Percentiles rank a stretch among this genome's conserved stretches.
Evolutionary conservation across 2,329 filamentous ascomycete genomes (phyloP).

Genomic region (Kalmusia sp.): DNA sequence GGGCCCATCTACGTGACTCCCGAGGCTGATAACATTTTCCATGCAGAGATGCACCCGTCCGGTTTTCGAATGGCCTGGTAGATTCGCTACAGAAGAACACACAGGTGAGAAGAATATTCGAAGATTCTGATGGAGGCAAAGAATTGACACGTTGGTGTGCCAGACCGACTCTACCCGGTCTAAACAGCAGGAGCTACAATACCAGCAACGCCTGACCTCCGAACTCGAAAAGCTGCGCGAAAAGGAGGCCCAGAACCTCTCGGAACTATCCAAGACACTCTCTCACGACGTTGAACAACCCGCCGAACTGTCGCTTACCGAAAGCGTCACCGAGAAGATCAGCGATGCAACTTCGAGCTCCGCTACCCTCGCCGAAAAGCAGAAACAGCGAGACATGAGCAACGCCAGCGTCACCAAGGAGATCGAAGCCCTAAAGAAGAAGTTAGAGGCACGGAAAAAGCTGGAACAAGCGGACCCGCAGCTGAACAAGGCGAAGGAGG

Average conservation of each 20-base stretch:
- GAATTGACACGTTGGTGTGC: slow-evolving; percentile 10
- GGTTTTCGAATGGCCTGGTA: slow-evolving; percentile 82
- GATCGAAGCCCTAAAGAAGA: slow-evolving; percentile 62
- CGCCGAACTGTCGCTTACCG: slow-evolving; percentile 32
- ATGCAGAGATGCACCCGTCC: slow-evolving; percentile 66
- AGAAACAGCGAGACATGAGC: slow-evolving; percentile 55
- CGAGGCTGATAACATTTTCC: slow-evolving; percentile 42
- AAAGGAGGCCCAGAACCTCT: slow-evolving; percentile 72
- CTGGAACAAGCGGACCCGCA: slow-evolving; percentile 70
- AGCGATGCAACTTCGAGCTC: slow-evolving; percentile 43
- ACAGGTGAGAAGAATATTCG: slow-evolving; percentile 67
- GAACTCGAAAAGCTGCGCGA: slow-evolving; percentile 83
- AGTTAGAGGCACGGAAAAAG: slow-evolving; percentile 62
- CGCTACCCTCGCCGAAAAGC: slow-evolving; percentile 48
- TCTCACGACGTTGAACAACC: slow-evolving; percentile 53
- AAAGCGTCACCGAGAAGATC: slow-evolving; percentile 46
- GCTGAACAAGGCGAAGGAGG: slow-evolving; percentile 76
- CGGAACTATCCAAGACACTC: slow-evolving; percentile 70
- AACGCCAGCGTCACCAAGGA: slow-evolving; percentile 62
- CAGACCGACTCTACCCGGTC: slow-evolving; percentile 90
- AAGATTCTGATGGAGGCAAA: neutral
- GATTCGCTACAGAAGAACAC: slow-evolving; percentile 83
- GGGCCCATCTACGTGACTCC: slow-evolving; percentile 19
- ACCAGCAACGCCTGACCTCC: slow-evolving; percentile 83
- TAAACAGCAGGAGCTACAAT: slow-evolving; percentile 82